Evolutionary conservation across 495 filamentous ascomycete genomes (phyloP), one percentile per base, ranked within the genome.

Genomic region (Penicillium silybi): DNA sequence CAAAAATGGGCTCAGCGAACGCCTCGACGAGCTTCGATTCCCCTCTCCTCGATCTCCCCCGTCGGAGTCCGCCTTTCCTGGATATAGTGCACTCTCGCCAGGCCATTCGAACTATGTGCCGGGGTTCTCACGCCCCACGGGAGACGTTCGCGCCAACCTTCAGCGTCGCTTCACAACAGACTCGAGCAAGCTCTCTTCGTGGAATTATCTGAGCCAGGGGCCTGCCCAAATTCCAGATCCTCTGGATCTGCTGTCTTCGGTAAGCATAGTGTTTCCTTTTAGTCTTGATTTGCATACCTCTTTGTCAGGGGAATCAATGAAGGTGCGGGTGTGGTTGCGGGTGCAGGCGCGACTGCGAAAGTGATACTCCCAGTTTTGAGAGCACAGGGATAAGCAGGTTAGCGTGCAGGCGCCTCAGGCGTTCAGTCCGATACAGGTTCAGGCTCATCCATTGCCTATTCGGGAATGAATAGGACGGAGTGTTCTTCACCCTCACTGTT

Each of bases 161-260:
- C 89, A 91, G 69, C 87, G 93, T 68, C 86, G 93, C 53, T 97
- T 97, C 75, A 98, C 93, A 49, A 93, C 90, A 23, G 89, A 93
- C 61, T 87, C 89, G 49, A 88, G 90, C 62, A 88, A 87, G 71
- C 76, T 95, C 68, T 87, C 89, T 56, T 61, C 60, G 46, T 78
- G 92, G 76, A 86, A 80, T 44, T 83, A 87, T 51, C 79, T 95
- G 67, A 83, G 80, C 41, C 79, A 85, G 70, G 73, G 80, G 54
- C 63, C 78, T 42, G 62, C 75, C 45, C 74, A 77, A 53, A 66
- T 71, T 34, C 72, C 78, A 50, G 85, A 87, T 52, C 70, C 78
- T 18, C 52, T 80, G 51, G 85, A 87, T 69, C 68, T 78, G 41
- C 56, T 79, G 46, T 79, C 77, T 63, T 79, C 78, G 62, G 80